Percentiles rank a stretch among this genome's conserved stretches.
These are phyloP conservation scores for Pelargonium citronellum DNA, from an alignment of 441 rosid species.

Conservation along the genomic window DNA sequence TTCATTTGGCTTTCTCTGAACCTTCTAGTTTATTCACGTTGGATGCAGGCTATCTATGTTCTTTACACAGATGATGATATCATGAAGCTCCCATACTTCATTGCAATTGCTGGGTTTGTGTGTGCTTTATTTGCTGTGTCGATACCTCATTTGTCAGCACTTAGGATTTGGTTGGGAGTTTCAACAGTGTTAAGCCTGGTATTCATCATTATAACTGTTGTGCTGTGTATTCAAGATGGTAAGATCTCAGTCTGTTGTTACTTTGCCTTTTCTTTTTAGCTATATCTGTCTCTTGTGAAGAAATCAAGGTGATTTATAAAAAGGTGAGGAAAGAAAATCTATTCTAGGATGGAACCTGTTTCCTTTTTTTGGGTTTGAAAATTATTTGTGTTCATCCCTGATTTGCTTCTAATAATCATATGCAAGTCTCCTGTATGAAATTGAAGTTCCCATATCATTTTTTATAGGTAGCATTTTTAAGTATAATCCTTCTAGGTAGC, in stretches of 20 bases:
- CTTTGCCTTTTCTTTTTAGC: not conserved
- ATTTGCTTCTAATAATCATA: not conserved
- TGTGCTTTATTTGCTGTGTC: conserved; percentile 76
- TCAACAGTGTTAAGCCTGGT: conserved; percentile 68
- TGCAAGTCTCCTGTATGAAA: not conserved
- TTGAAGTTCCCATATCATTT: not conserved
- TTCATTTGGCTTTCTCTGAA: not conserved
- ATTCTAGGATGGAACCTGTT: no score
- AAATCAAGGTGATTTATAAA: not conserved
- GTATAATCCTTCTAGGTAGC: not conserved
- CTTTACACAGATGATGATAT: conserved; percentile 54
- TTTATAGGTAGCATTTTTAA: not conserved
- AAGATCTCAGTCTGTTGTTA: conserved; percentile 11
- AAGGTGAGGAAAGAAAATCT: no score
- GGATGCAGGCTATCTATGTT: conserved; percentile 73
- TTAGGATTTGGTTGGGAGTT: conserved; percentile 75
- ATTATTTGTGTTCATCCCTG: not conserved
- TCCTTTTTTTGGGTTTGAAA: not conserved
- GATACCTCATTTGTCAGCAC: conserved; percentile 78
- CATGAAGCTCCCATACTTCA: conserved; percentile 73
- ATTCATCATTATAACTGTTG: conserved; percentile 52
- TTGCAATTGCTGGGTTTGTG: conserved; percentile 67
- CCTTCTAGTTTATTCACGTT: conserved; percentile 1
- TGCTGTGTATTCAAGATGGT: conserved; percentile 66
- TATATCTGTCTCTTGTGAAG: not conserved